These are phyloP conservation scores for Gossypium turneri DNA, from an alignment of 345 rosid genomes.

Conservation along the genomic window DNA sequence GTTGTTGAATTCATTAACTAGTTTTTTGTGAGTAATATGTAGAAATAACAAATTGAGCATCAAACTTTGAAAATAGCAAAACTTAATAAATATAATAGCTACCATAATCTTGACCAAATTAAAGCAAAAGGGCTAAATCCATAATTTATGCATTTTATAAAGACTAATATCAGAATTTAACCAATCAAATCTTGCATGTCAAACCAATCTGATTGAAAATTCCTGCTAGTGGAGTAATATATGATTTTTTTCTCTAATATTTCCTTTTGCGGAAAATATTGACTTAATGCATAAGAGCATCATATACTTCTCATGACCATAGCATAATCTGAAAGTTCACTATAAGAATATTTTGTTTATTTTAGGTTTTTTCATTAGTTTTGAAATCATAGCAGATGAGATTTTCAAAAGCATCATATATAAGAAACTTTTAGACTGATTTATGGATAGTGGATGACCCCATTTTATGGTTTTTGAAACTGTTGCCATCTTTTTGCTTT, in stretches of 20 bases:
- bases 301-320: neutral
- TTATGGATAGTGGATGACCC: neutral
- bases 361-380: neutral
- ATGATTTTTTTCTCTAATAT: neutral
- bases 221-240: neutral
- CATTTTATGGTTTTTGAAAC: neutral
- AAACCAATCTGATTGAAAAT: neutral
- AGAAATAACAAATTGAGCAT: too few relatives aligned
- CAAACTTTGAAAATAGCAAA: too few relatives aligned
- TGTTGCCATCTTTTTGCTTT: too few relatives aligned
- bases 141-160: too few relatives aligned
- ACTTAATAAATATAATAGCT: too few relatives aligned
- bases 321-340: neutral
- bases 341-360: neutral
- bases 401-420: neutral
- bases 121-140: too few relatives aligned
- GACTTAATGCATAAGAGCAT: neutral
- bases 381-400: constrained; percentile 12
- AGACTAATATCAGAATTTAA: too few relatives aligned
- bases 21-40: too few relatives aligned
- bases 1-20: too few relatives aligned
- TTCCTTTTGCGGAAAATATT: neutral
- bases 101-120: too few relatives aligned
- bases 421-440: constrained; percentile 4
- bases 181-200: neutral